These are phyloP conservation scores for Trematosphaeria pertusa DNA, from an alignment of 2,329 filamentous ascomycete genomes.

Conservation along the genomic window DNA sequence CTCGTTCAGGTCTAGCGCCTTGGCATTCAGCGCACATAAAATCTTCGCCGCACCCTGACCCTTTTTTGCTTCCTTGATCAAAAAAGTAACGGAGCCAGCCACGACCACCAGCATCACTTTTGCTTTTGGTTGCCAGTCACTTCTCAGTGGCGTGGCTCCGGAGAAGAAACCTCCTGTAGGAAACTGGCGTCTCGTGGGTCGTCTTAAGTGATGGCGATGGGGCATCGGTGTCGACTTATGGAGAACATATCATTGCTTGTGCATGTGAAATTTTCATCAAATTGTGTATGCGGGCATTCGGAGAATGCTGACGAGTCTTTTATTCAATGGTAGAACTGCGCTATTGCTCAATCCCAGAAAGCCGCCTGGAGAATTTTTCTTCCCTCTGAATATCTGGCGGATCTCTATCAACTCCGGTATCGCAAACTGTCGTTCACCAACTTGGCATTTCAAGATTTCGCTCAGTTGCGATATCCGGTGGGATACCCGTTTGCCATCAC, in stretches of 20 bases:
- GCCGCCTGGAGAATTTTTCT: too few species aligned
- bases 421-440: background rate
- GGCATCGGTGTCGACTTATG: slow-evolving; percentile 74
- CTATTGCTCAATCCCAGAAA: too few species aligned
- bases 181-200: slow-evolving; percentile 74
- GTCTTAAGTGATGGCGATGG: slow-evolving; percentile 75
- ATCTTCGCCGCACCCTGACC: slow-evolving; percentile 23
- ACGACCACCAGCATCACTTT: slow-evolving; percentile 68
- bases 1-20: too few species aligned
- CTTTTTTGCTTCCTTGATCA: slow-evolving; percentile 57
- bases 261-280: background rate
- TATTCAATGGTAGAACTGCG: too few species aligned
- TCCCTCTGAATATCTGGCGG: too few species aligned
- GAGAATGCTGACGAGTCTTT: background rate
- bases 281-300: background rate
- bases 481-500: slow-evolving; percentile 39
- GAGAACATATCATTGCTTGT: slow-evolving; percentile 61
- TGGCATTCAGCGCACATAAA: slow-evolving; percentile 25
- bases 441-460: background rate
- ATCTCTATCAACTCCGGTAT: too few species aligned
- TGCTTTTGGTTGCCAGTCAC: slow-evolving; percentile 73
- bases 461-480: slow-evolving; percentile 41
- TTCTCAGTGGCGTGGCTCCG: slow-evolving; percentile 66
- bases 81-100: slow-evolving; percentile 71
- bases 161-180: slow-evolving; percentile 69